These are phyloP conservation scores for Ochetophila trinervis DNA, from an alignment of 306 rosid genomes.

Conservation along the genomic window DNA sequence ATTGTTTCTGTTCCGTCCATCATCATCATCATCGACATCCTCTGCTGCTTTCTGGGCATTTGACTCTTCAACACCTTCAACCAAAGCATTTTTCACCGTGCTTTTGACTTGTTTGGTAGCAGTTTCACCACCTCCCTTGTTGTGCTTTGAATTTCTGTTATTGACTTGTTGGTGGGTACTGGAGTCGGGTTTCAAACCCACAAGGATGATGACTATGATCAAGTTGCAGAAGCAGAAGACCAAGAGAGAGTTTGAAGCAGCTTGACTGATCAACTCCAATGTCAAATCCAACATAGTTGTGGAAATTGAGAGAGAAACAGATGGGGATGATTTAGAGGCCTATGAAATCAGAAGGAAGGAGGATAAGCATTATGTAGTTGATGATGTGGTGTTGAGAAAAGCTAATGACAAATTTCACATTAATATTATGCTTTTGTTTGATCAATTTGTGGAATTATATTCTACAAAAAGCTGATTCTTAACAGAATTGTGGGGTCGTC, in stretches of 20 bases:
- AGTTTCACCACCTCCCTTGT: background rate
- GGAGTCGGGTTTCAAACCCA: constrained; percentile 37
- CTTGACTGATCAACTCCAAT: constrained; percentile 43
- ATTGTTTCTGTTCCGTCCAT: background rate
- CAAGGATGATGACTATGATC: constrained; percentile 48
- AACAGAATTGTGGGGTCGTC: constrained; percentile 27
- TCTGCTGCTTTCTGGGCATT: constrained; percentile 4
- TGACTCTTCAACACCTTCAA: constrained; percentile 23
- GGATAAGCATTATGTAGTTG: constrained; percentile 20
- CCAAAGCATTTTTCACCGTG: constrained; percentile 2
- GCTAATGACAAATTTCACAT: constrained; percentile 22
- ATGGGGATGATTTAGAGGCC: background rate
- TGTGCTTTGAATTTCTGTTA: constrained; percentile 7
- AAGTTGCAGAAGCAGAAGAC: constrained; percentile 64
- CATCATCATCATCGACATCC: background rate
- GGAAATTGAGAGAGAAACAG: constrained; percentile 10
- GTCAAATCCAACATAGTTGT: constrained; percentile 43
- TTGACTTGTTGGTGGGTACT: constrained; percentile 23
- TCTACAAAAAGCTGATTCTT: constrained; percentile 33
- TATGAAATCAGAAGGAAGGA: constrained; percentile 12
- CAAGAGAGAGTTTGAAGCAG: constrained; percentile 54
- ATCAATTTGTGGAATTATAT: constrained; percentile 11
- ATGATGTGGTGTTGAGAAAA: constrained; percentile 36
- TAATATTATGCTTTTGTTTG: background rate
- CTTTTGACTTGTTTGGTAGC: constrained; percentile 12